phyloP scores from a whole-genome alignment of 805 yeast genomes.

The Myxozyma monticola region DNA sequence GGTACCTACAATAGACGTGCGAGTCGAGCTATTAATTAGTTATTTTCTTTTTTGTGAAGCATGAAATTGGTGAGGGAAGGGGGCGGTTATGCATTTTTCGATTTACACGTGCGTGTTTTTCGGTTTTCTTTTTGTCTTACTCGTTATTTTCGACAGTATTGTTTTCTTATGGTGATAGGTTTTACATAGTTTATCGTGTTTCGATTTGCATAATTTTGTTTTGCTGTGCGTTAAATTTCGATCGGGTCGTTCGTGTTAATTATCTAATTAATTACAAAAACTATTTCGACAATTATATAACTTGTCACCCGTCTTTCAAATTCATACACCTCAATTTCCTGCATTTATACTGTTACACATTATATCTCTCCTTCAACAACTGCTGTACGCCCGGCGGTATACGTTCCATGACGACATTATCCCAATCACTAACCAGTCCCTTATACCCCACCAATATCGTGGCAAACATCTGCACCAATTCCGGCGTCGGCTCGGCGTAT shows the following conservation, averaged over 20 bases:
- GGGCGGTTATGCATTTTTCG: not conserved
- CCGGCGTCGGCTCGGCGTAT: constrained; percentile 38
- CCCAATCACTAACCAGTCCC: constrained; percentile 34
- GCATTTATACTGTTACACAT: constrained; percentile 2
- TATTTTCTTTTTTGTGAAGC: too few relatives aligned
- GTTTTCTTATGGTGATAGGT: too few relatives aligned
- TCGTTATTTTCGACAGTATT: too few relatives aligned
- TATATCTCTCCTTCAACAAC: constrained; percentile 16
- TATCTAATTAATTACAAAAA: too few relatives aligned
- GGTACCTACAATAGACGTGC: constrained; percentile 28
- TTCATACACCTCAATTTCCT: not conserved
- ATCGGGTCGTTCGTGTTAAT: too few relatives aligned
- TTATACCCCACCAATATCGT: constrained; percentile 37
- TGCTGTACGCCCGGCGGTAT: constrained; percentile 31
- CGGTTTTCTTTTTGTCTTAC: not conserved
- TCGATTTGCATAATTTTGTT: too few relatives aligned
- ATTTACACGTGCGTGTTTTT: not conserved
- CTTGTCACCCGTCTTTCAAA: too few relatives aligned
- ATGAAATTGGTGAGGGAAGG: too few relatives aligned
- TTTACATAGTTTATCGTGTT: too few relatives aligned
- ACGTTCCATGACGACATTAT: constrained; percentile 29
- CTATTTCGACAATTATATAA: too few relatives aligned
- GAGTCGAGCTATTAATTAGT: constrained; percentile 12
- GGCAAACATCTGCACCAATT: constrained; percentile 35
- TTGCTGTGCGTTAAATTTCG: too few relatives aligned